Conservation (phyloP, 2,329 filamentous ascomycete genomes). For the Emmonsiellopsis sp. region DNA sequence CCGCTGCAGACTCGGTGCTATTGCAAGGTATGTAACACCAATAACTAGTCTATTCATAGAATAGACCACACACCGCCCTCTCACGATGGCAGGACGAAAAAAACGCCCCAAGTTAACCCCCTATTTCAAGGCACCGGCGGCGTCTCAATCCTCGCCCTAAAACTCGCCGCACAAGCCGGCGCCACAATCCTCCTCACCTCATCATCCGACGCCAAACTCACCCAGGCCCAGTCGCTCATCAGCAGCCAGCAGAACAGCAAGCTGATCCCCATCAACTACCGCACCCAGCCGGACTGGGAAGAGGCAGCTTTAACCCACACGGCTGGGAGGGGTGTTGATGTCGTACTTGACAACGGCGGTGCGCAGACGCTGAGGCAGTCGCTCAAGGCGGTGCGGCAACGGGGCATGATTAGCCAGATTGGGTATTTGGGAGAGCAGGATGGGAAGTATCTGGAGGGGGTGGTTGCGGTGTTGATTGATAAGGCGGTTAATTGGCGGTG, state of each 20-base stretch:
- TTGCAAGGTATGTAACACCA: constrained; percentile 30
- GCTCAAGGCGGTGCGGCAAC: constrained; percentile 31
- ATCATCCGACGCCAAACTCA: constrained; percentile 27
- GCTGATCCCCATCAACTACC: constrained; percentile 25
- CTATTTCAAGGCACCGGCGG: constrained; percentile 23
- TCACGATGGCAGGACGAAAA: too few species aligned
- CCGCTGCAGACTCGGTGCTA: constrained; percentile 19
- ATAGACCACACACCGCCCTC: not conserved
- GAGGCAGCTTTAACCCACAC: constrained; percentile 25
- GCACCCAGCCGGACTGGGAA: constrained; percentile 20
- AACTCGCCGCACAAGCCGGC: constrained; percentile 23
- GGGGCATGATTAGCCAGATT: constrained; percentile 35
- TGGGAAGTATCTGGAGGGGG: constrained; percentile 21
- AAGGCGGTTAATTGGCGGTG: too few species aligned
- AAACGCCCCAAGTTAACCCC: too few species aligned
- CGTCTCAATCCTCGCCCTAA: constrained; percentile 27
- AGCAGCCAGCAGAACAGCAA: constrained; percentile 6
- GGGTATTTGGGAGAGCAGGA: constrained; percentile 31
- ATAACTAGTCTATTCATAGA: not conserved
- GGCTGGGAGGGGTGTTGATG: constrained; percentile 24
- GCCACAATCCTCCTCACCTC: constrained; percentile 29
- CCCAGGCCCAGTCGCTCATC: constrained; percentile 18
- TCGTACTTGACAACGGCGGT: constrained; percentile 34
- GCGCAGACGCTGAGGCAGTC: constrained; percentile 28
- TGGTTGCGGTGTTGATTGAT: constrained; percentile 30